phyloP scores from a whole-genome alignment of 495 filamentous ascomycete genomes.

The Xeromyces bisporus region DNA sequence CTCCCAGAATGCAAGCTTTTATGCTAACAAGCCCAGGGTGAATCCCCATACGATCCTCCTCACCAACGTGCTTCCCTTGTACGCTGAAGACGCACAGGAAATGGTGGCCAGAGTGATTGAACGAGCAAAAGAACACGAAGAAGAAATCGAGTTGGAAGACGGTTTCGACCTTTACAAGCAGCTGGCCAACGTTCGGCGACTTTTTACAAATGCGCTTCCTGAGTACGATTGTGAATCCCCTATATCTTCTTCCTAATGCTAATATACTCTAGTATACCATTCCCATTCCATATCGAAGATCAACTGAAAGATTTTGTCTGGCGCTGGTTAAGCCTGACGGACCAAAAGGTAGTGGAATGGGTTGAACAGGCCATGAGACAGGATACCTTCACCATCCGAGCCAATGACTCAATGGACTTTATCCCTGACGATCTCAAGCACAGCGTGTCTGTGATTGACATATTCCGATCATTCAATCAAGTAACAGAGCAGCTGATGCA shows the following conservation, averaged over 20 bases:
- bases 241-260: too few species aligned
- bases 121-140: constrained; percentile 42
- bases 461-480: constrained; percentile 86
- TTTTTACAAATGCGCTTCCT: constrained; percentile 57
- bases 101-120: constrained; percentile 67
- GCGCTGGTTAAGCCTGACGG: constrained; percentile 77
- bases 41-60: constrained; percentile 70
- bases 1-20: constrained; percentile 3
- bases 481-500: constrained; percentile 69
- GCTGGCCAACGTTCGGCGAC: constrained; percentile 62
- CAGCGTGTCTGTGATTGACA: constrained; percentile 83
- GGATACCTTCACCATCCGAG: constrained; percentile 60
- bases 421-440: constrained; percentile 73
- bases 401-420: constrained; percentile 37
- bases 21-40: constrained; percentile 30
- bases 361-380: constrained; percentile 81
- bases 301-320: constrained; percentile 83
- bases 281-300: constrained; percentile 74
- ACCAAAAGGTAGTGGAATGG: constrained; percentile 63
- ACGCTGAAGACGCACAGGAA: constrained; percentile 71
- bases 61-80: constrained; percentile 69
- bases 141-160: constrained; percentile 72
- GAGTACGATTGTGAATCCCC: constrained; percentile 21
- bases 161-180: constrained; percentile 88
- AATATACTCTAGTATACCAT: constrained; percentile 28